phyloP scores from a whole-genome alignment of 768 basidiomycete species.

The Trametes cingulata region DNA sequence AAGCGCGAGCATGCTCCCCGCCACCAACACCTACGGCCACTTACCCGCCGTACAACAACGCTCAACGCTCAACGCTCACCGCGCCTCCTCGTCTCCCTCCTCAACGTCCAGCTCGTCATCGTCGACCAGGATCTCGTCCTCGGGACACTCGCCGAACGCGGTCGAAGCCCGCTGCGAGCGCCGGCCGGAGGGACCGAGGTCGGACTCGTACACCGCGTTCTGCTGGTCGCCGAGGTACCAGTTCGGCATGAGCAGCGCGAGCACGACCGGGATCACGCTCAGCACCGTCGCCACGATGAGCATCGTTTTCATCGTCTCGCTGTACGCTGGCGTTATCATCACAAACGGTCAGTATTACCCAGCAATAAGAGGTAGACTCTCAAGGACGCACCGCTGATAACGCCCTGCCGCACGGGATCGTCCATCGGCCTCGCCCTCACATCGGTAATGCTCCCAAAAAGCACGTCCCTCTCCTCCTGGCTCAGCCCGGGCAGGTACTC shows the following conservation, averaged over 20 bases:
- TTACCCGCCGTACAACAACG: background rate
- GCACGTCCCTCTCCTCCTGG: constrained; percentile 12
- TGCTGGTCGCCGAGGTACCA: constrained; percentile 70
- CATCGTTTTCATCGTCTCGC: constrained; percentile 21
- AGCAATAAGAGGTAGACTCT: background rate
- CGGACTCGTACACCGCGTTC: constrained; percentile 58
- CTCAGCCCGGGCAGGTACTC: constrained; percentile 25
- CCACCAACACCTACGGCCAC: background rate
- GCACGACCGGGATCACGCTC: constrained; percentile 14
- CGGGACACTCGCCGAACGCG: background rate
- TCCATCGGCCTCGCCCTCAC: constrained; percentile 13
- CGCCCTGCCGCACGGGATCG: constrained; percentile 20
- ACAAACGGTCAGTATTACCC: no score
- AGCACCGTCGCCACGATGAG: constrained; percentile 15
- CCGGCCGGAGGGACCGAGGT: background rate
- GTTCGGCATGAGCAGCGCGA: constrained; percentile 50
- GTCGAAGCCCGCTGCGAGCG: background rate
- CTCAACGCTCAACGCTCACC: background rate
- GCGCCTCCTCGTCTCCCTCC: background rate
- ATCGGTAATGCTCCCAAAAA: constrained; percentile 21
- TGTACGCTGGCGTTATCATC: constrained; percentile 13
- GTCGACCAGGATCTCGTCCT: background rate
- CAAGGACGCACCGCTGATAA: constrained; percentile 16
- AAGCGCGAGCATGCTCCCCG: background rate
- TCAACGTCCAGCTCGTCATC: background rate